Percentiles rank a stretch among this genome's conserved stretches.
Evolutionary conservation across 1,284 basidiomycete species (phyloP).

Genomic region (Sporisorium reilianum): DNA sequence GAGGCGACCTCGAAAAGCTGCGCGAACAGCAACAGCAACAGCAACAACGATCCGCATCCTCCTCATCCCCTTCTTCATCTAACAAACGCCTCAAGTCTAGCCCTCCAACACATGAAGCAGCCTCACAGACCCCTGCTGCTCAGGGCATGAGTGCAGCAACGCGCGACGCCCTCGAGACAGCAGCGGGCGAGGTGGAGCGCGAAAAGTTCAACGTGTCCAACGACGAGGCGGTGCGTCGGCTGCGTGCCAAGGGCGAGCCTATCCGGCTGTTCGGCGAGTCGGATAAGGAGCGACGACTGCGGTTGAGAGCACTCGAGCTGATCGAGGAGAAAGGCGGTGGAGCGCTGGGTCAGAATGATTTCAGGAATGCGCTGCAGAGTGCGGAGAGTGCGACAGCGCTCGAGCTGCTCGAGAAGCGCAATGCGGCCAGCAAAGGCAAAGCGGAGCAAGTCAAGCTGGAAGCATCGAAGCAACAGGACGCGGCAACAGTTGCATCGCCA

Average conservation of each 20-base stretch:
- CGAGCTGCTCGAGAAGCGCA: slow-evolving; percentile 76
- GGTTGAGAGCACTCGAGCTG: slow-evolving; percentile 90
- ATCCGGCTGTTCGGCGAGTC: slow-evolving; percentile 94
- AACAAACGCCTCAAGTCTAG: slow-evolving; percentile 12
- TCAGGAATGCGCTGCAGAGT: slow-evolving; percentile 85
- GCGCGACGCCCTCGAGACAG: slow-evolving; percentile 23
- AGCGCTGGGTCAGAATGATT: slow-evolving; percentile 76
- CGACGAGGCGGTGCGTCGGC: slow-evolving; percentile 87
- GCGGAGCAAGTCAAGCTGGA: slow-evolving; percentile 46
- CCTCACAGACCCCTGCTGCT: neutral
- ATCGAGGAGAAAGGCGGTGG: slow-evolving; percentile 73
- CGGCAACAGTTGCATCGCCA: neutral
- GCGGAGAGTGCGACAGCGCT: slow-evolving; percentile 77
- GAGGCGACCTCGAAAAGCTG: slow-evolving; percentile 57
- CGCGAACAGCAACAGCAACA: slow-evolving; percentile 37
- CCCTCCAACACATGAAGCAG: neutral
- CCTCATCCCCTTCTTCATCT: slow-evolving; percentile 13
- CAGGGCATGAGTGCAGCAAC: slow-evolving; percentile 17
- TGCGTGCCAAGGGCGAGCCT: slow-evolving; percentile 91
- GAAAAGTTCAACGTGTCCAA: slow-evolving; percentile 87
- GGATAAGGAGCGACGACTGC: slow-evolving; percentile 89
- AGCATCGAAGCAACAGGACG: slow-evolving; percentile 12
- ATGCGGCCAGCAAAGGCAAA: slow-evolving; percentile 41
- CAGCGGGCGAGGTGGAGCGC: slow-evolving; percentile 31
- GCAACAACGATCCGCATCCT: slow-evolving; percentile 29